These are phyloP conservation scores for Terana coerulea DNA, from an alignment of 768 basidiomycete genomes.

Conservation along the genomic window DNA sequence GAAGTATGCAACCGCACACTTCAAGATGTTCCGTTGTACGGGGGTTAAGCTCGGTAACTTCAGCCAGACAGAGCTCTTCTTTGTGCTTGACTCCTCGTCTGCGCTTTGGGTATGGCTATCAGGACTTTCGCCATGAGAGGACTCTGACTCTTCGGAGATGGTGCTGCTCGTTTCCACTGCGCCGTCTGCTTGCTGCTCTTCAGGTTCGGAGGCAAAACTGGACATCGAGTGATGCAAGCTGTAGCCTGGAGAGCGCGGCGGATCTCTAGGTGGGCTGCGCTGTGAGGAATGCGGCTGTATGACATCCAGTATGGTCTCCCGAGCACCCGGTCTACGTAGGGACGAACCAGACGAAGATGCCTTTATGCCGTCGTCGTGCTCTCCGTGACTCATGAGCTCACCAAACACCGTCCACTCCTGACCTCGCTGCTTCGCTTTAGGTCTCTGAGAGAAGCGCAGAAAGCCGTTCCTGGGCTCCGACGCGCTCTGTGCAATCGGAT, in stretches of 20 bases:
- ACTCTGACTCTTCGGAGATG: neutral
- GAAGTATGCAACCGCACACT: constrained; percentile 90
- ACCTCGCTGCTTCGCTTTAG: constrained; percentile 21
- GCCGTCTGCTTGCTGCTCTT: neutral
- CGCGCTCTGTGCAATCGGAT: neutral
- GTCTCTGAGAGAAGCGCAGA: constrained; percentile 3
- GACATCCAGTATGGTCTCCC: constrained; percentile 5
- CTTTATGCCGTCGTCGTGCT: constrained; percentile 24
- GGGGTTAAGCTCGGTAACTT: constrained; percentile 38
- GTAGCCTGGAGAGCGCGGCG: neutral
- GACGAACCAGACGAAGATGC: neutral
- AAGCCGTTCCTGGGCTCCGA: neutral
- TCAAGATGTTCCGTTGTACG: constrained; percentile 71
- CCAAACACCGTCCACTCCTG: constrained; percentile 59
- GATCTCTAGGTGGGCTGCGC: neutral
- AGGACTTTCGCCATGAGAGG: neutral
- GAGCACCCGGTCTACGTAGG: constrained; percentile 3
- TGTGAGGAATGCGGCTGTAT: neutral
- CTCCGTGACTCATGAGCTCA: constrained; percentile 68
- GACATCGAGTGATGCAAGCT: neutral
- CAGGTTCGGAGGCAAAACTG: neutral
- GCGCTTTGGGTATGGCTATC: neutral
- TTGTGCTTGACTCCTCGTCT: too few species aligned
- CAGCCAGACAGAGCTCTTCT: neutral
- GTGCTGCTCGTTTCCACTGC: neutral